Evolutionary conservation across 495 filamentous ascomycete species (phyloP).

Genomic region (Penicillium verhagenii): DNA sequence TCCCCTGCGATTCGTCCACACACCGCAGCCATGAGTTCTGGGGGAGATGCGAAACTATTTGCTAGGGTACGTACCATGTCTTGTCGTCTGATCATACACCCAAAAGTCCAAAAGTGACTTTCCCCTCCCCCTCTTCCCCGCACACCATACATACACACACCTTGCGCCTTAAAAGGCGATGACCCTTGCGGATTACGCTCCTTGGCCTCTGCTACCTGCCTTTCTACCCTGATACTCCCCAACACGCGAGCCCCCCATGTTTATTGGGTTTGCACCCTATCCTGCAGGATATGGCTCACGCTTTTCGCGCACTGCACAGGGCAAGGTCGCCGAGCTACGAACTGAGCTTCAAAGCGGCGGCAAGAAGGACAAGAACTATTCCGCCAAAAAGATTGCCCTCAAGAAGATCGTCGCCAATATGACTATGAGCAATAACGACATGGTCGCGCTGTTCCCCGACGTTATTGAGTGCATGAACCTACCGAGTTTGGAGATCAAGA

Average conservation of each 20-base stretch:
- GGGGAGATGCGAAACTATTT: slow-evolving; percentile 98
- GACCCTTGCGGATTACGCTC: slow-evolving; percentile 3
- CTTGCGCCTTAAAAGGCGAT: slow-evolving; percentile 3
- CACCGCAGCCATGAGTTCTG: slow-evolving; percentile 62
- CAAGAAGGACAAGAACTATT: slow-evolving; percentile 98
- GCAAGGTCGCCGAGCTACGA: slow-evolving; percentile 97
- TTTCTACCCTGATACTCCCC: slow-evolving; percentile 5
- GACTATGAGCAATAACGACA: slow-evolving; percentile 99
- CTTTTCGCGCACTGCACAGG: slow-evolving; percentile 59
- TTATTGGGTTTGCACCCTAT: slow-evolving; percentile 34
- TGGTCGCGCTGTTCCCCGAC: slow-evolving; percentile 96
- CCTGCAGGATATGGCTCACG: slow-evolving; percentile 34
- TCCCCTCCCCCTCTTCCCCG: slow-evolving; percentile 21
- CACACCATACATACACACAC: slow-evolving; percentile 8
- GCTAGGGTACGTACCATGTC: slow-evolving; percentile 75
- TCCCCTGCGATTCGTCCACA: slow-evolving; percentile 20
- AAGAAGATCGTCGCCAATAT: slow-evolving; percentile 99
- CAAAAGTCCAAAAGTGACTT: slow-evolving; percentile 8
- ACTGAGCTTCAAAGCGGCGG: slow-evolving; percentile 88
- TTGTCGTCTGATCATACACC: slow-evolving; percentile 13
- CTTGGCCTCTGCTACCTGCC: slow-evolving; percentile 1
- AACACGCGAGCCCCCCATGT: slow-evolving; percentile 19
- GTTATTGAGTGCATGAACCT: slow-evolving; percentile 93
- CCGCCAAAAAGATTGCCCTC: slow-evolving; percentile 94
- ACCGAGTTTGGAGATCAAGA: slow-evolving; percentile 95